phyloP scores from a whole-genome alignment of 805 yeast species.

The Schwanniomyces pseudopolymorphus region DNA sequence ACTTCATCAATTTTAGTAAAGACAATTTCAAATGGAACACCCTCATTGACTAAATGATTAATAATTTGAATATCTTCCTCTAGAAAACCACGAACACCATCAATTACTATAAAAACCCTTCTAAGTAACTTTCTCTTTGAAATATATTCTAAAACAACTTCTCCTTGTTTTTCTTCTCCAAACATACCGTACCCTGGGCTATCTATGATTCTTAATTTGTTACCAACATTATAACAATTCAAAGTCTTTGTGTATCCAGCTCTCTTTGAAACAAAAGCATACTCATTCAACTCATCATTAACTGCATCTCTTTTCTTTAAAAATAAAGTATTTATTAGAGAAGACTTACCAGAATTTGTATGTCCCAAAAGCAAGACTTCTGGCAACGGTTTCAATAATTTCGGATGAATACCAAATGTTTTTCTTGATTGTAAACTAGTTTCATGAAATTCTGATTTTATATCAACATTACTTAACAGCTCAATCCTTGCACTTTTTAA shows the following conservation, averaged over 20 bases:
- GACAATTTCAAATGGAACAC: constrained; percentile 70
- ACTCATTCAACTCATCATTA: constrained; percentile 25
- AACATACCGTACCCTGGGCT: constrained; percentile 88
- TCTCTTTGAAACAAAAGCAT: constrained; percentile 54
- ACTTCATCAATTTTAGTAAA: constrained; percentile 75
- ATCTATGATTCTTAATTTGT: constrained; percentile 67
- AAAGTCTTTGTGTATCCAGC: constrained; percentile 65
- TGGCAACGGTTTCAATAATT: constrained; percentile 44
- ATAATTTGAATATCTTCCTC: constrained; percentile 56
- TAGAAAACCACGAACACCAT: constrained; percentile 59
- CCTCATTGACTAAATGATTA: constrained; percentile 48
- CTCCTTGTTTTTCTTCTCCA: constrained; percentile 68
- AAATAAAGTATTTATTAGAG: constrained; percentile 63
- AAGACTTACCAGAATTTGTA: constrained; percentile 85
- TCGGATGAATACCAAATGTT: constrained; percentile 35
- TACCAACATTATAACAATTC: constrained; percentile 69
- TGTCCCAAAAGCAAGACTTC: constrained; percentile 78
- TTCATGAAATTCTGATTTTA: constrained; percentile 23
- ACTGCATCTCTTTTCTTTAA: constrained; percentile 32
- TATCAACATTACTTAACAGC: constrained; percentile 18
- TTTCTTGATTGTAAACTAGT: constrained; percentile 16
- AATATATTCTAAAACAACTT: constrained; percentile 63
- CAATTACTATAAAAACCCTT: constrained; percentile 61
- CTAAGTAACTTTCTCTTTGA: constrained; percentile 51
- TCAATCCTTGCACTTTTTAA: constrained; percentile 14